Conservation (phyloP, 495 filamentous ascomycete species). For the Penicillium macrosclerotiorum region DNA sequence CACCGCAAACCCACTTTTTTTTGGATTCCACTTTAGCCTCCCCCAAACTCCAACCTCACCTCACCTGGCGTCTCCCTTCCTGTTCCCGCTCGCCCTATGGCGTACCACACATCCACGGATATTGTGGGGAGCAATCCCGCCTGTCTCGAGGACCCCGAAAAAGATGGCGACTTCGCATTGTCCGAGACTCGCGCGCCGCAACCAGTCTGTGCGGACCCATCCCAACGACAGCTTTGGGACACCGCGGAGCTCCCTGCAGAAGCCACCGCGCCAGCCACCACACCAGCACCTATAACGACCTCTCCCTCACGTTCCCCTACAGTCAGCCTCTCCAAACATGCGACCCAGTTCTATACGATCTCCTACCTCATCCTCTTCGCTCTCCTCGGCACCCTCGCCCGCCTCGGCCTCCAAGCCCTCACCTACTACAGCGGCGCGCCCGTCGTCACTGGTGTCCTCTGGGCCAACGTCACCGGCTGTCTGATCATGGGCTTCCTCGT, state of each 20-base stretch:
- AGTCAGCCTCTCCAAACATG: constrained; percentile 46
- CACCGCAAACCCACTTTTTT: constrained; percentile 9
- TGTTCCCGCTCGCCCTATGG: no score
- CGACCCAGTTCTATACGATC: constrained; percentile 73
- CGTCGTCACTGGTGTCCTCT: constrained; percentile 69
- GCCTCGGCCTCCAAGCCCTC: constrained; percentile 78
- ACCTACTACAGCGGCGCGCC: constrained; percentile 80
- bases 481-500: constrained; percentile 82
- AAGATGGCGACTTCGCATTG: constrained; percentile 9
- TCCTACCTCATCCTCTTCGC: constrained; percentile 86
- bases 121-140: no score
- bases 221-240: constrained; percentile 16
- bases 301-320: no score
- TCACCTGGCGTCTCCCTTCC: no score
- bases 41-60: neutral
- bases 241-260: neutral
- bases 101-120: no score
- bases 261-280: neutral
- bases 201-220: constrained; percentile 9
- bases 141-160: neutral
- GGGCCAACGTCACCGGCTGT: constrained; percentile 88
- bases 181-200: constrained; percentile 13
- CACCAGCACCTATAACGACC: constrained; percentile 1
- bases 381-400: constrained; percentile 79
- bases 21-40: no score